Evolutionary conservation across 371 early-diverging fungal species (phyloP).

Genomic region (Blastocladiella emersonii): DNA sequence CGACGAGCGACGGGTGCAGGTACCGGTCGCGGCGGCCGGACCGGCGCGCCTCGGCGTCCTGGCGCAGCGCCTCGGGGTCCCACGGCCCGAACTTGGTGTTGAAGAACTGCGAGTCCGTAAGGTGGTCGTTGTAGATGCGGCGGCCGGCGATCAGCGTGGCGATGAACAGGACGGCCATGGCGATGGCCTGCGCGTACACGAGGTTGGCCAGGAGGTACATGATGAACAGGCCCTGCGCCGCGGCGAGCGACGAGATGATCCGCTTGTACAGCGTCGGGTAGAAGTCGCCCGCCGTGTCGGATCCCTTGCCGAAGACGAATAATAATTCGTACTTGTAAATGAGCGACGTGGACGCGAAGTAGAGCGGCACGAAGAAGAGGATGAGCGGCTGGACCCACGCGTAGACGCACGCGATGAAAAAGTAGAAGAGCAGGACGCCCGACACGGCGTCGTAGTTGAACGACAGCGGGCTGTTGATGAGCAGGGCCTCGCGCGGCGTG

Average conservation of each 20-base stretch:
- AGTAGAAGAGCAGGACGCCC: background rate
- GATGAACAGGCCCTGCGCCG: background rate
- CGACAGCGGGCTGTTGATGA: background rate
- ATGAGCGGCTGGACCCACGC: background rate
- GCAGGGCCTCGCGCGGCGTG: background rate
- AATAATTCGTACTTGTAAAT: conserved; percentile 2
- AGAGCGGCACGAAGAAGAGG: background rate
- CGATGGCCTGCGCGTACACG: background rate
- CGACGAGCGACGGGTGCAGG: background rate
- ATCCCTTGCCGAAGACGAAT: background rate
- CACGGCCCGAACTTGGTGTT: background rate
- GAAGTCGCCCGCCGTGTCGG: background rate
- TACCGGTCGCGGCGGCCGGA: background rate
- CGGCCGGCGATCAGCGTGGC: background rate
- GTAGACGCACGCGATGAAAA: background rate
- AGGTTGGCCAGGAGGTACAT: background rate
- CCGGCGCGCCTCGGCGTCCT: background rate
- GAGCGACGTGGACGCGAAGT: background rate
- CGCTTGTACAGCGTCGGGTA: background rate
- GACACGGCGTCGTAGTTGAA: background rate
- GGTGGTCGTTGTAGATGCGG: background rate
- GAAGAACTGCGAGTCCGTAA: background rate
- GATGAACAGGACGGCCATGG: background rate
- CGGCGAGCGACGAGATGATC: background rate
- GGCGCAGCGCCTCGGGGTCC: background rate